These are phyloP conservation scores for Chaetomium strumarium DNA, from an alignment of 2,329 filamentous ascomycete genomes.

Conservation along the genomic window DNA sequence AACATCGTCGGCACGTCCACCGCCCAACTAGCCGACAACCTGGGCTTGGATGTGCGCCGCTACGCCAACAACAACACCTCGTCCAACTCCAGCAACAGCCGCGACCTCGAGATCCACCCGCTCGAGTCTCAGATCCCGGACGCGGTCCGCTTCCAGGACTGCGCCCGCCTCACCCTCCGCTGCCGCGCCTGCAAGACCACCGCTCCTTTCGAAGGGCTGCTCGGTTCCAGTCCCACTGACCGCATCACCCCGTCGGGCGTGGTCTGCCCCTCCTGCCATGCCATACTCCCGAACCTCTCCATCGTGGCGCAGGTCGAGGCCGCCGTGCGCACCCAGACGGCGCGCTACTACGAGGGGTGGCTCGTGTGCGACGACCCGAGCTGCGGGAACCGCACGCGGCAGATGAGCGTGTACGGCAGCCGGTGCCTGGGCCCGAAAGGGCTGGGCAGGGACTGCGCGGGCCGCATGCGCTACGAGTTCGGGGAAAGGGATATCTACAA, in stretches of 20 bases:
- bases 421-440: slow-evolving; percentile 84
- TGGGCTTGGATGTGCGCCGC: slow-evolving; percentile 84
- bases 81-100: slow-evolving; percentile 42
- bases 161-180: slow-evolving; percentile 66
- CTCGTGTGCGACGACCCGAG: slow-evolving; percentile 83
- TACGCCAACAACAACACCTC: slow-evolving; percentile 53
- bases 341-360: slow-evolving; percentile 88
- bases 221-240: slow-evolving; percentile 45
- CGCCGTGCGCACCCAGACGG: slow-evolving; percentile 70
- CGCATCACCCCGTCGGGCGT: slow-evolving; percentile 69
- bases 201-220: slow-evolving; percentile 72
- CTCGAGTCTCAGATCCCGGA: slow-evolving; percentile 94
- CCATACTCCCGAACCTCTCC: slow-evolving; percentile 61
- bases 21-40: slow-evolving; percentile 81
- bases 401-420: slow-evolving; percentile 88
- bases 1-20: slow-evolving; percentile 92
- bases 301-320: slow-evolving; percentile 83
- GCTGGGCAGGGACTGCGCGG: slow-evolving; percentile 75
- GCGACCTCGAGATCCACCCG: slow-evolving; percentile 73
- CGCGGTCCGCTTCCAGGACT: slow-evolving; percentile 79
- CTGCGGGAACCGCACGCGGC: slow-evolving; percentile 79
- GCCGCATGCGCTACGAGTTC: slow-evolving; percentile 83
- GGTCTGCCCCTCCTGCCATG: slow-evolving; percentile 63
- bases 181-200: slow-evolving; percentile 74
- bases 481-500: slow-evolving; percentile 90